phyloP scores from a whole-genome alignment of 371 early-diverging fungal species.

The Blakeslea trispora region DNA sequence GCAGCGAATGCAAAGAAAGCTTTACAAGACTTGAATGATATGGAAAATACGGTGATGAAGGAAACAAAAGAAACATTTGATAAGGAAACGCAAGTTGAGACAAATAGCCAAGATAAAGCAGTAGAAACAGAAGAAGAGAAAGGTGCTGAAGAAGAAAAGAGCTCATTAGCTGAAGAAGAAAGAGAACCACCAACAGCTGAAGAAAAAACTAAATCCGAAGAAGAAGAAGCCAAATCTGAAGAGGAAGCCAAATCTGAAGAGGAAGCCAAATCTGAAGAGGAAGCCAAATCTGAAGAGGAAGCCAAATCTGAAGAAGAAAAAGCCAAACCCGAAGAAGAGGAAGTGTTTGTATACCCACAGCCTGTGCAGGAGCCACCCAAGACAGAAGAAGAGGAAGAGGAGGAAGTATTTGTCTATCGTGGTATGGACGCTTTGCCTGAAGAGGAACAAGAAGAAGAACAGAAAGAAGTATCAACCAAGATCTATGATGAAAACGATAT shows the following conservation, averaged over 20 bases:
- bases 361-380: background rate
- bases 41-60: background rate
- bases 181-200: constrained; percentile 8
- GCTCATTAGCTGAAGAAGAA: no score
- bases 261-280: constrained; percentile 16
- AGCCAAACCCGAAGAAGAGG: constrained; percentile 23
- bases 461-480: background rate
- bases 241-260: constrained; percentile 14
- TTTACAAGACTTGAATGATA: constrained; percentile 7
- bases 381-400: constrained; percentile 37
- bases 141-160: no score
- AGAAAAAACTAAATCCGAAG: constrained; percentile 5
- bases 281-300: constrained; percentile 19
- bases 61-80: background rate
- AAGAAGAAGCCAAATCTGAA: constrained; percentile 22
- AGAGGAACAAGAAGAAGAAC: background rate
- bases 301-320: no score
- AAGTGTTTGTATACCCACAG: constrained; percentile 44
- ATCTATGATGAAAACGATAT: constrained; percentile 9
- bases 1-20: constrained; percentile 1
- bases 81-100: constrained; percentile 23
- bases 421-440: constrained; percentile 36
- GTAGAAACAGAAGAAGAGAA: constrained; percentile 7
- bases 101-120: constrained; percentile 3
- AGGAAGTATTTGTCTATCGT: constrained; percentile 44